phyloP scores from a whole-genome alignment of 1,284 basidiomycete species.

The Xerocomus nothofagi region DNA sequence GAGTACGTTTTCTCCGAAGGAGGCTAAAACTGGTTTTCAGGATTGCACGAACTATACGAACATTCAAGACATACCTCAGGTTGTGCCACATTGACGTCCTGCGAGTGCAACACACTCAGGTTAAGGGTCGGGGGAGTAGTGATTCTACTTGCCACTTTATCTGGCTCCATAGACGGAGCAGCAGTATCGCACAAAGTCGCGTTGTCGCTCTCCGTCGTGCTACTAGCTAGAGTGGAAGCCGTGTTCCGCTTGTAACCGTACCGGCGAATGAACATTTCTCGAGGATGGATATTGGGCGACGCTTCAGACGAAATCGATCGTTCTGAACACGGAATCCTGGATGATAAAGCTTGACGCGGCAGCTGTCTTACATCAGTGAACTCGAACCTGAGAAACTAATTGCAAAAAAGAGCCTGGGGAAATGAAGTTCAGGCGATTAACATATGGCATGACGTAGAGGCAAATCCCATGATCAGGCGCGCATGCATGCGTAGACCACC shows the following conservation, averaged over 20 bases:
- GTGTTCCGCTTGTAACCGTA: not conserved
- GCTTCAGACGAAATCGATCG: no score
- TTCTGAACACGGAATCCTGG: not conserved
- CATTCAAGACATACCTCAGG: not conserved
- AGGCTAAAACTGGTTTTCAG: not conserved
- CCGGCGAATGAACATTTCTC: not conserved
- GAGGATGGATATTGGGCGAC: not conserved
- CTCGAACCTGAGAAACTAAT: not conserved
- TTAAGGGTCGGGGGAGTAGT: not conserved
- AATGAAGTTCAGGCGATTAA: not conserved
- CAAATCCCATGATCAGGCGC: not conserved
- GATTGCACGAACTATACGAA: not conserved
- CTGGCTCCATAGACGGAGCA: not conserved
- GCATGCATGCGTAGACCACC: not conserved
- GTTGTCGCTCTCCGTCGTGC: not conserved
- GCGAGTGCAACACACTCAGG: not conserved
- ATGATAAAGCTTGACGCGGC: not conserved
- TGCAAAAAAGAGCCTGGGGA: not conserved
- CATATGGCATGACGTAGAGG: not conserved
- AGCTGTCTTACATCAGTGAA: not conserved
- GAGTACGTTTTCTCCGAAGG: not conserved
- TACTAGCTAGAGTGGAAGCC: not conserved
- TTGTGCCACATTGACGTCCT: not conserved
- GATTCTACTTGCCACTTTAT: not conserved
- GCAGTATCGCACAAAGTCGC: no score